Base-by-base conservation (phyloP, 2,329 filamentous ascomycete species). In the Colletotrichum caudatum region DNA sequence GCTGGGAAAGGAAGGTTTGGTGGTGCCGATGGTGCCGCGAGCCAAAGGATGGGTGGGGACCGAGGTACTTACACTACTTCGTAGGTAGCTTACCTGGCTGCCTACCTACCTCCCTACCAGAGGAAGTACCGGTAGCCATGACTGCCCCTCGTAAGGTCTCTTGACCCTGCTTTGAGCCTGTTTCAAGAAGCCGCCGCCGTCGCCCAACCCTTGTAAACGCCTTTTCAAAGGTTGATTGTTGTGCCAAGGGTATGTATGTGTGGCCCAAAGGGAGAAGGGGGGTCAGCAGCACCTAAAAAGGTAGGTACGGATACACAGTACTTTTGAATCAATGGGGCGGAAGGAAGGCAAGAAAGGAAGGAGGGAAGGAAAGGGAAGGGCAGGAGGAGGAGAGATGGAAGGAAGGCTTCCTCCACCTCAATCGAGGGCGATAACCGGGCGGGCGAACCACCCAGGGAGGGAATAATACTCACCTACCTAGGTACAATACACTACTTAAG, bases 141-240 rank as follows among this genome's bases (percentile, higher is more conserved):
- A 8, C 44, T 46, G 44, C n/a, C 7, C 46, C 46, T 48, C 46
- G 3, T 5, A 48, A 48, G n/a, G 46, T 23, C 46, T 23, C 41
- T 62, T 53, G 60, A 41, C 69, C 69, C 69, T 71, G 69, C 58
- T 68, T 33, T 68, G 65, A 71, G 64, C 64, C 69, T 69, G 69
- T 71, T 71, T 71, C 69, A 71, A 48, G 64, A 69, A 69, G 65
- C 64, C 65, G 65, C 67, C 56, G 67, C 65, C 53, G 51, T 61
- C 50, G 51, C 58, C 39, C 35, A 59, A 71, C 59, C 69, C 69
- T 69, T 71, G 68, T 51, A 57, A 58, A 70, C 26, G 41, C 51
- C 64, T 20, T 62, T 62, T 62, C 29, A n/a, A 41, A 62, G 58
- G 58, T 61, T 50, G 58, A 29, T n/a, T 37, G 33, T 37, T 26